Evolutionary conservation across 441 rosid genomes (phyloP), one percentile per base, ranked within the genome.

Genomic region (Aquilaria agallochum): DNA sequence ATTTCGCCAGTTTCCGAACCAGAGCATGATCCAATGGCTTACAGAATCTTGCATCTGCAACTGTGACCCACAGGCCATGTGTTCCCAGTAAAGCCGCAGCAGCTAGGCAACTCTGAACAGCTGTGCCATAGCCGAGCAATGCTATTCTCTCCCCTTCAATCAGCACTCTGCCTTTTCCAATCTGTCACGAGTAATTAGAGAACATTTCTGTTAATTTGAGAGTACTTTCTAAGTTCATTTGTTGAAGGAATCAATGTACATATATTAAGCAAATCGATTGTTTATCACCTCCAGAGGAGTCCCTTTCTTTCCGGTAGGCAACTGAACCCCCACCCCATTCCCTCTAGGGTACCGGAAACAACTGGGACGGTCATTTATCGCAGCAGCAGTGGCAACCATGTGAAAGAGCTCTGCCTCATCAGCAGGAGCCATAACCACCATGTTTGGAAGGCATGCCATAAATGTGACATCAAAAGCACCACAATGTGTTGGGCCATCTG

Each of bases 401-500:
- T 93, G 79, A 69, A 90, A 93, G 44, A 93, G 97, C 78, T 93
- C 98, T 9, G 98, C 89, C 83, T 93, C 98, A 57, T 93, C 97
- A 0, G 96, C 78, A 63, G 98, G 97, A 68, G 97, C 97, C 98
- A 93, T 93, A 4, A 92, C 97, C 69, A 93, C 94, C 98, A 93
- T 90, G 70, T 90, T 90, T 12, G 98, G 98, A 46, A 93, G 97
- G 73, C 98, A 93, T 50, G 98, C 98, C 98, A 90, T 93, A 49
- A 78, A 93, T 2, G 97, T 83, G 55, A 93, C 96, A 70, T 93
- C 97, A 54, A 93, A 90, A 50, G 98, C 84, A 66, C 98, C 98
- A 59, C 94, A 84, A 74, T 90, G 98, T 34, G 98, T 93, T 0
- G 98, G 94, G 62, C 98, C 98, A 74, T 93, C 98, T 31, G 98